These are phyloP conservation scores for Lactarius sp. DNA, from an alignment of 768 basidiomycete species.

Conservation along the genomic window DNA sequence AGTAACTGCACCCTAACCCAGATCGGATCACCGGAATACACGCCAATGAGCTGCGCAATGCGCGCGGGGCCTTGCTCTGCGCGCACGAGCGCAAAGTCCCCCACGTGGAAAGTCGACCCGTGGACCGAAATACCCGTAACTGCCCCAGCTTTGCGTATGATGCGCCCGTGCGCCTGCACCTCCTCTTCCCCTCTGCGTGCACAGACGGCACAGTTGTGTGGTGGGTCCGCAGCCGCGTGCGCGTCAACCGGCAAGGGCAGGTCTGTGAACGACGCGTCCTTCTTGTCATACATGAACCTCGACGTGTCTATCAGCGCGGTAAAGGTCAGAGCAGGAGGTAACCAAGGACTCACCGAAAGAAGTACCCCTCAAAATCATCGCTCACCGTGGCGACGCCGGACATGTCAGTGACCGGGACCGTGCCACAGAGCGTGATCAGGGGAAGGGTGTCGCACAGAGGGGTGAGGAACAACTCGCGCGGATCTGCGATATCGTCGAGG, in stretches of 20 bases:
- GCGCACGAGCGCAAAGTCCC: slow-evolving; percentile 57
- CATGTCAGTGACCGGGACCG: slow-evolving; percentile 39
- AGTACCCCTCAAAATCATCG: slow-evolving; percentile 19
- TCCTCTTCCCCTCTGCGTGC: slow-evolving; percentile 32
- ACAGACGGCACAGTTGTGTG: slow-evolving; percentile 54
- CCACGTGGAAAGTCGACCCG: slow-evolving; percentile 49
- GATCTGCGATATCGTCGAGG: slow-evolving; percentile 54
- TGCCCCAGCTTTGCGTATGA: slow-evolving; percentile 24
- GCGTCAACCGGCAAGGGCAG: slow-evolving; percentile 31
- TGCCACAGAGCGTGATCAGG: slow-evolving; percentile 43
- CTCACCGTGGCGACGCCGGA: not conserved
- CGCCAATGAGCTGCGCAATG: slow-evolving; percentile 48
- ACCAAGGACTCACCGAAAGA: slow-evolving; percentile 9
- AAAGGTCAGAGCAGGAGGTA: not conserved
- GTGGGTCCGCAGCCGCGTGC: slow-evolving; percentile 33
- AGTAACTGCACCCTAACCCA: slow-evolving; percentile 34
- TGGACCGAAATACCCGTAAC: slow-evolving; percentile 42
- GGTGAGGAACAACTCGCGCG: slow-evolving; percentile 62
- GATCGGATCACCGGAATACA: slow-evolving; percentile 28
- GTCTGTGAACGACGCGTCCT: slow-evolving; percentile 43
- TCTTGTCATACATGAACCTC: slow-evolving; percentile 43
- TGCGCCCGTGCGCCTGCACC: slow-evolving; percentile 29
- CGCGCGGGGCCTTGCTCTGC: slow-evolving; percentile 46
- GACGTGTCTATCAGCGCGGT: not conserved
- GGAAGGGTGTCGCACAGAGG: slow-evolving; percentile 46